Evolutionary conservation across 2,329 filamentous ascomycete genomes (phyloP).

Genomic region (Stenocarpella maydis): DNA sequence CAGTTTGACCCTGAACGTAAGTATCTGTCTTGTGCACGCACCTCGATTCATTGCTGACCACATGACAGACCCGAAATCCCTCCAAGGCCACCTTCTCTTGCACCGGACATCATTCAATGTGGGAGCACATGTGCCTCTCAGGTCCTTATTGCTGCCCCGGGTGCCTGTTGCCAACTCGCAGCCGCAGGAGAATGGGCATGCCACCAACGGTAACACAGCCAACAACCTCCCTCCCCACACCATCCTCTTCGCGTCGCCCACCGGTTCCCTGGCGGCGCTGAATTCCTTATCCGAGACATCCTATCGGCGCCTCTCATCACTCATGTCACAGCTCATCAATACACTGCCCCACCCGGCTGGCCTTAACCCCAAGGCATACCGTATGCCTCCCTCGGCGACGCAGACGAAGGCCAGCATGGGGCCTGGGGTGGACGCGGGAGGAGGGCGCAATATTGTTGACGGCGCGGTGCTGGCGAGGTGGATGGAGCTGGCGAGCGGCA

Average conservation of each 20-base stretch:
- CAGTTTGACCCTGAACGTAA: constrained; percentile 95
- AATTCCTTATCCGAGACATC: constrained; percentile 79
- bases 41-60: constrained; percentile 39
- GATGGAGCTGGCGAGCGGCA: constrained; percentile 76
- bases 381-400: constrained; percentile 61
- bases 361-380: constrained; percentile 83
- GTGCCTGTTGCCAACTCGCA: constrained; percentile 48
- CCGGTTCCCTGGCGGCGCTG: constrained; percentile 79
- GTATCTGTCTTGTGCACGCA: constrained; percentile 45
- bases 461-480: constrained; percentile 78
- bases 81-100: constrained; percentile 86
- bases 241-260: constrained; percentile 76
- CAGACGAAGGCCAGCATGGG: constrained; percentile 49
- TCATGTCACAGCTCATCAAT: constrained; percentile 81
- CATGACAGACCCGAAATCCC: constrained; percentile 82
- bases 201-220: constrained; percentile 39
- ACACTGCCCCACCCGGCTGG: constrained; percentile 80
- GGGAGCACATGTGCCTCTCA: constrained; percentile 78
- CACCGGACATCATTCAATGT: constrained; percentile 89
- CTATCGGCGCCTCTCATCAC: constrained; percentile 83
- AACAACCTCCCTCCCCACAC: constrained; percentile 47
- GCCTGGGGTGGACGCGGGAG: constrained; percentile 65
- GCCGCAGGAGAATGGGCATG: constrained; percentile 45
- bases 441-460: constrained; percentile 76
- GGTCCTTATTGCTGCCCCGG: constrained; percentile 78